A percentile compares a stretch with the other conserved stretches of the same genome.
phyloP scores from a whole-genome alignment of 78 protist species.

The Dictyostelium discoideum region DNA sequence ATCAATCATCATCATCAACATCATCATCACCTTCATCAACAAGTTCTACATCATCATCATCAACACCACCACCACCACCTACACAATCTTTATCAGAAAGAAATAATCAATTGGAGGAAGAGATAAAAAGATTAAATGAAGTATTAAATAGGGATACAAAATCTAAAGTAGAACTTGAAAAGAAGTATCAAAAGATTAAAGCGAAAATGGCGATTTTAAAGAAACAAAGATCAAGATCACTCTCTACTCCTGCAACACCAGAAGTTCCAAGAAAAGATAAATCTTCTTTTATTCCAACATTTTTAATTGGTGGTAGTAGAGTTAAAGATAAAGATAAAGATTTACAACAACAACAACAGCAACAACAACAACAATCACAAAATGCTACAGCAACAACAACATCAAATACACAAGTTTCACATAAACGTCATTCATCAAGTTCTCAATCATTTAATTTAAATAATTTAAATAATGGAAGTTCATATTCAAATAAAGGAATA shows the following conservation, averaged over 20 bases:
- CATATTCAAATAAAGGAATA: not conserved
- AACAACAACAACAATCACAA: conserved; percentile 1
- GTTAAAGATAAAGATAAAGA: not conserved
- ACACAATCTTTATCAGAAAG: not conserved
- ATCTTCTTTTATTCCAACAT: not conserved
- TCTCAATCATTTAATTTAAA: not conserved
- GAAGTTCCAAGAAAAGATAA: not conserved
- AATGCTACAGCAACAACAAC: not conserved
- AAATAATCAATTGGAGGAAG: conserved; percentile 13
- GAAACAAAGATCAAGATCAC: conserved; percentile 31
- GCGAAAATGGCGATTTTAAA: conserved; percentile 11
- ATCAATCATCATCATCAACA: not conserved
- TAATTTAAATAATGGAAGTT: not conserved
- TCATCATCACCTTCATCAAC: not conserved
- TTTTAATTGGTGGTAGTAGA: conserved; percentile 31
- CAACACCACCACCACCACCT: not conserved
- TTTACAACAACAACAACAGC: not conserved
- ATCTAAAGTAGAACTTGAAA: conserved; percentile 23
- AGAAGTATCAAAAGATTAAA: conserved; percentile 47
- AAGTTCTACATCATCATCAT: no score
- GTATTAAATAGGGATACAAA: conserved; percentile 14
- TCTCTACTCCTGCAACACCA: conserved; percentile 56
- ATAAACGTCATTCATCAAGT: not conserved
- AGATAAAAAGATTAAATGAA: not conserved
- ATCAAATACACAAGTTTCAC: not conserved